Conservation (phyloP, 805 yeast genomes). For the Lipomyces yamadae region DNA sequence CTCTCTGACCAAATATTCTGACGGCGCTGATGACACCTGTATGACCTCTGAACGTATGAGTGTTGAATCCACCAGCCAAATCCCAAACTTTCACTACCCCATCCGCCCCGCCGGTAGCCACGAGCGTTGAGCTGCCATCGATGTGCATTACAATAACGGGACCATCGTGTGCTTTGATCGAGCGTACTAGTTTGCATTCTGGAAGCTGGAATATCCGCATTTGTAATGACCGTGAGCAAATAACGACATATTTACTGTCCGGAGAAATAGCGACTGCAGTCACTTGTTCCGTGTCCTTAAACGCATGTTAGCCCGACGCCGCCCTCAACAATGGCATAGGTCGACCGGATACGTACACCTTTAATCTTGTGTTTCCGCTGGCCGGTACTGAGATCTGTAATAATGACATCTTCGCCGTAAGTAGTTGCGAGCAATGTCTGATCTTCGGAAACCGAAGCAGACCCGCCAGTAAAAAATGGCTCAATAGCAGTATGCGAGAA, state of each 20-base stretch:
- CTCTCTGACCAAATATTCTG: slow-evolving; percentile 72
- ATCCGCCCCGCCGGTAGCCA: slow-evolving; percentile 95
- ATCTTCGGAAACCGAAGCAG: slow-evolving; percentile 69
- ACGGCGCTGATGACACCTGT: slow-evolving; percentile 84
- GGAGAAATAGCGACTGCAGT: slow-evolving; percentile 79
- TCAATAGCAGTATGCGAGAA: slow-evolving; percentile 58
- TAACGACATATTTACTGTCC: slow-evolving; percentile 70
- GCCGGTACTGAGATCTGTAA: slow-evolving; percentile 67
- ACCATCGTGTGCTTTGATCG: slow-evolving; percentile 56
- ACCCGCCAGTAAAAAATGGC: slow-evolving; percentile 88
- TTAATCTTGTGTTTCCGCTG: slow-evolving; percentile 63
- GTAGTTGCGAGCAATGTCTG: slow-evolving; percentile 77
- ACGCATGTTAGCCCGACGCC: background rate
- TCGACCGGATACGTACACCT: slow-evolving; percentile 56
- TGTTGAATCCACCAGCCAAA: slow-evolving; percentile 80
- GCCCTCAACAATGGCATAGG: background rate
- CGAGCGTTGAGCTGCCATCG: slow-evolving; percentile 80
- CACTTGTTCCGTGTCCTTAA: slow-evolving; percentile 68
- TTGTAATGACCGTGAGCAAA: slow-evolving; percentile 82
- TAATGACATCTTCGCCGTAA: slow-evolving; percentile 72
- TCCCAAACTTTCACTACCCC: slow-evolving; percentile 93
- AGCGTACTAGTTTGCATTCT: slow-evolving; percentile 41
- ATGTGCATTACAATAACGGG: slow-evolving; percentile 80
- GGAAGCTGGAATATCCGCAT: slow-evolving; percentile 65
- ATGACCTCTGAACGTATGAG: slow-evolving; percentile 92